Evolutionary conservation across 2,329 filamentous ascomycete genomes (phyloP).

Genomic region (Geoglossum cookeanum): DNA sequence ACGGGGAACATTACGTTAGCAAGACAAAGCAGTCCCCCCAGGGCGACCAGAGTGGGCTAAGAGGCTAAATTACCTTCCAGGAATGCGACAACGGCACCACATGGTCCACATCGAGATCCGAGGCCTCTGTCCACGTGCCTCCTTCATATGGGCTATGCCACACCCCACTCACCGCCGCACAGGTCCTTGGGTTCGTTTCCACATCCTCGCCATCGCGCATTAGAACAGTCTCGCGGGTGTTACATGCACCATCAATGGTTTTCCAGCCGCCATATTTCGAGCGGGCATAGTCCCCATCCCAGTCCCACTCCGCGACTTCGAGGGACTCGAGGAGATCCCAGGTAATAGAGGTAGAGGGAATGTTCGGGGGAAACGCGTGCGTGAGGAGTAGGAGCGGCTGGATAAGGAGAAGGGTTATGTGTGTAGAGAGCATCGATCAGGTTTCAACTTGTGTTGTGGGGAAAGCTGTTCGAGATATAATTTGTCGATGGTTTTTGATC

Average conservation of each 20-base stretch:
- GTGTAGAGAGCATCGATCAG: too few relatives aligned
- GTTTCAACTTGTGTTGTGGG: too few relatives aligned
- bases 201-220: constrained; percentile 53
- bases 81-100: constrained; percentile 66
- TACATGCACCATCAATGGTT: constrained; percentile 45
- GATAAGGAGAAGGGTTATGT: constrained; percentile 4
- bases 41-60: neutral
- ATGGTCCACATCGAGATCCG: constrained; percentile 66
- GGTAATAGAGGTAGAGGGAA: constrained; percentile 40
- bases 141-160: constrained; percentile 63
- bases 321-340: constrained; percentile 37
- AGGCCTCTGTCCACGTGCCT: constrained; percentile 44
- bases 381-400: too few relatives aligned
- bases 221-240: constrained; percentile 54
- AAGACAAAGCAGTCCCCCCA: neutral
- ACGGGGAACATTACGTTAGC: neutral
- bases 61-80: constrained; percentile 39
- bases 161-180: constrained; percentile 42
- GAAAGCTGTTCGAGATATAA: too few relatives aligned
- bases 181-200: constrained; percentile 32
- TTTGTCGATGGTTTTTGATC: too few relatives aligned
- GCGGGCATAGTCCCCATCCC: constrained; percentile 41
- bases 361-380: constrained; percentile 31
- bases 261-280: constrained; percentile 55
- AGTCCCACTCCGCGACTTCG: constrained; percentile 35